Evolutionary conservation across 2,329 filamentous ascomycete genomes (phyloP).

Genomic region (Colletotrichum sp.): DNA sequence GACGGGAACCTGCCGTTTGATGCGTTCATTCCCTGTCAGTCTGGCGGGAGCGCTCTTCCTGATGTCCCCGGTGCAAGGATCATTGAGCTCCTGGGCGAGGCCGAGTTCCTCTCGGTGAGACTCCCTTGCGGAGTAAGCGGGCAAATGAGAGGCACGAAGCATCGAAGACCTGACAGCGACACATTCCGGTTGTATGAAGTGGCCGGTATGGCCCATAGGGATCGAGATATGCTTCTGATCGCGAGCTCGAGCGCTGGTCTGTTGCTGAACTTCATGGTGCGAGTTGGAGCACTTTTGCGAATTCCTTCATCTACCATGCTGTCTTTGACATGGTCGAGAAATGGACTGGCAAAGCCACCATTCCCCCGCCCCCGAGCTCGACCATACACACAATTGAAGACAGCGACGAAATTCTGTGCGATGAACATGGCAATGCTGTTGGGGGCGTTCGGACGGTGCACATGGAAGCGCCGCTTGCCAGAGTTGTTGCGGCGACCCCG

Average conservation of each 20-base stretch:
- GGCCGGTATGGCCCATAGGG: constrained; percentile 21
- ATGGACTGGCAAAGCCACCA: constrained; percentile 2
- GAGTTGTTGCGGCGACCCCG: constrained; percentile 22
- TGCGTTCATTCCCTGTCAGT: constrained; percentile 22
- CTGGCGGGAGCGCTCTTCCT: constrained; percentile 17
- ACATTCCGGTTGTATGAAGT: constrained; percentile 19
- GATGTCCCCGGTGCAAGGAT: constrained; percentile 15
- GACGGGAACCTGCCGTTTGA: constrained; percentile 19
- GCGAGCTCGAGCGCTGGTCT: constrained; percentile 12
- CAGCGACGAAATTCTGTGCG: constrained; percentile 18
- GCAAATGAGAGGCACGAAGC: constrained; percentile 5
- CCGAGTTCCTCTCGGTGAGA: constrained; percentile 21
- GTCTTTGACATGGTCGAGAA: constrained; percentile 20
- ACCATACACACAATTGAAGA: neutral
- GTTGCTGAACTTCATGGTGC: constrained; percentile 17
- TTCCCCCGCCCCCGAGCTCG: neutral
- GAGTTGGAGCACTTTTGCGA: constrained; percentile 21
- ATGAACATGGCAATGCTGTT: constrained; percentile 21
- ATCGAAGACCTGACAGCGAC: constrained; percentile 18
- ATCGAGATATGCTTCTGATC: constrained; percentile 16
- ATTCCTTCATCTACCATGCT: constrained; percentile 24
- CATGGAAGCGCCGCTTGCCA: constrained; percentile 14
- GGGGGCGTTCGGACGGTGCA: constrained; percentile 21
- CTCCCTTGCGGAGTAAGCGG: constrained; percentile 8
- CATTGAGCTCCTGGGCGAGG: constrained; percentile 21